A percentile compares a stretch with the other conserved stretches of the same genome.
Conservation (phyloP, 805 yeast genomes). For the Saturnispora ahearnii region DNA sequence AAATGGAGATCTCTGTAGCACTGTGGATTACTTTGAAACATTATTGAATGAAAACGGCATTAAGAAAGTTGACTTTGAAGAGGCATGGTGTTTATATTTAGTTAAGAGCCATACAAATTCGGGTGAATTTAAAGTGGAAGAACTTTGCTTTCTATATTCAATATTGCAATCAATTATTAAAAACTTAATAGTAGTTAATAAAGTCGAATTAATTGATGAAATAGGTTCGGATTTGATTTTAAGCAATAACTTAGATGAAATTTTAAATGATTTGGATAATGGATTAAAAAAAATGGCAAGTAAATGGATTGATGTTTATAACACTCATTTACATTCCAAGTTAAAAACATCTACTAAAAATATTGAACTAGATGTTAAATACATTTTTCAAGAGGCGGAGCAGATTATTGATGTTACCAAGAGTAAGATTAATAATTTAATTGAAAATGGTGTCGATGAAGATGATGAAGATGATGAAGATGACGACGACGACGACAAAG, state of each 20-base stretch:
- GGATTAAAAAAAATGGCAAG: neutral
- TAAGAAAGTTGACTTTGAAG: neutral
- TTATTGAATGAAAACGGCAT: neutral
- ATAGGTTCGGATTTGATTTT: neutral
- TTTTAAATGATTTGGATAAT: neutral
- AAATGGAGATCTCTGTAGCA: neutral
- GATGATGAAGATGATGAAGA: neutral
- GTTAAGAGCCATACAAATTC: neutral
- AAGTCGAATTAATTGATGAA: neutral
- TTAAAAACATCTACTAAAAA: neutral
- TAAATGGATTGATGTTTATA: neutral
- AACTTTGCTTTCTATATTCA: neutral
- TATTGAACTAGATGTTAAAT: neutral
- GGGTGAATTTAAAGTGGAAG: neutral
- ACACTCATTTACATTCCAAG: neutral
- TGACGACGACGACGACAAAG: neutral
- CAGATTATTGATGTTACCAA: neutral
- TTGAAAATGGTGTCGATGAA: neutral
- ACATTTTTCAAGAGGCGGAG: neutral
- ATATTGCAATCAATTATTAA: neutral
- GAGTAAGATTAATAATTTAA: neutral
- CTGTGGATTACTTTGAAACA: neutral
- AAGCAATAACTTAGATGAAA: neutral
- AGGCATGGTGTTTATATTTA: neutral
- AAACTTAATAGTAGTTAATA: neutral